A percentile compares a stretch with the other conserved stretches of the same genome.
phyloP scores from a whole-genome alignment of 2,329 filamentous ascomycete genomes.

The Venturia asperata region DNA sequence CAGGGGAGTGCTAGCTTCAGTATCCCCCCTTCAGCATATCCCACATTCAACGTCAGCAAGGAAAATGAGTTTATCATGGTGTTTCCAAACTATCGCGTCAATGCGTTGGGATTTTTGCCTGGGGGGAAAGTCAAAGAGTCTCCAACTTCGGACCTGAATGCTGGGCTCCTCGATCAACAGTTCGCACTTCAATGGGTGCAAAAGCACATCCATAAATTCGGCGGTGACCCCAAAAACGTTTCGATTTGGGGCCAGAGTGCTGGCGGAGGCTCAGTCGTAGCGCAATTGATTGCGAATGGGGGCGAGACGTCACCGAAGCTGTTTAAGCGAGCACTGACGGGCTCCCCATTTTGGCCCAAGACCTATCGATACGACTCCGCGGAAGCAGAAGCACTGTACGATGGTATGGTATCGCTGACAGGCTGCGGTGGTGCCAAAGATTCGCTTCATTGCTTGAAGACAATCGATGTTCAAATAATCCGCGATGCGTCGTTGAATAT shows the following conservation, averaged over 20 bases:
- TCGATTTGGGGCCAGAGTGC: conserved; percentile 52
- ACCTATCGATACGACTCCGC: conserved; percentile 47
- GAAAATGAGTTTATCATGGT: conserved; percentile 47
- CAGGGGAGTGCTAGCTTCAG: conserved; percentile 42
- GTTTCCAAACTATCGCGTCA: conserved; percentile 50
- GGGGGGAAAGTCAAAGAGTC: conserved; percentile 42
- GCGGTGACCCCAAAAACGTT: conserved; percentile 46
- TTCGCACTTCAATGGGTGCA: conserved; percentile 49
- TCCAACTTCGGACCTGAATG: conserved; percentile 43
- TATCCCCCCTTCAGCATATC: conserved; percentile 51
- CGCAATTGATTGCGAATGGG: conserved; percentile 46
- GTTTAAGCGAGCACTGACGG: conserved; percentile 46
- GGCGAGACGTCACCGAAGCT: conserved; percentile 37
- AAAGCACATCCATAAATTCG: conserved; percentile 47
- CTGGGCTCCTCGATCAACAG: conserved; percentile 47
- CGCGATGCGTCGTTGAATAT: conserved; percentile 47
- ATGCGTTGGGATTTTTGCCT: conserved; percentile 51
- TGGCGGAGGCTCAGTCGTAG: conserved; percentile 47
- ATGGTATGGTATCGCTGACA: conserved; percentile 39
- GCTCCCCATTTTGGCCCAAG: conserved; percentile 54
- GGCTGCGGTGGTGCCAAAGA: conserved; percentile 40
- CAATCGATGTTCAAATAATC: conserved; percentile 46
- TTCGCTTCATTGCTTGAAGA: conserved; percentile 51
- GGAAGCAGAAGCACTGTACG: conserved; percentile 47
- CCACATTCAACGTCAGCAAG: conserved; percentile 49